Percentiles rank a stretch among this genome's conserved stretches.
Evolutionary conservation across 768 basidiomycete genomes (phyloP).

Genomic region (Leucosporidium creatinivorum): DNA sequence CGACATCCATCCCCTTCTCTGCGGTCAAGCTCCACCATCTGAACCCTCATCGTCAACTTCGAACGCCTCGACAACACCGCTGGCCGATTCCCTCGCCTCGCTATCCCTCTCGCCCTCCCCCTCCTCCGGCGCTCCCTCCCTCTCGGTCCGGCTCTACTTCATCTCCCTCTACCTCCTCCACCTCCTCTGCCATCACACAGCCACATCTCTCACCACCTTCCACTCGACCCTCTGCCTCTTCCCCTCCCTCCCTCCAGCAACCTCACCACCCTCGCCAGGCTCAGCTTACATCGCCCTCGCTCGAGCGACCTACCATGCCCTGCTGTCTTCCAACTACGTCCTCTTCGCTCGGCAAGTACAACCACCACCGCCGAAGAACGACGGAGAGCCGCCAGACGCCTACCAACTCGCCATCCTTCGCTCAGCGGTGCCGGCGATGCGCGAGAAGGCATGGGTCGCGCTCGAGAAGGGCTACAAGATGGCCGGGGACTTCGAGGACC

Average conservation of each 20-base stretch:
- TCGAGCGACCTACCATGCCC: background rate
- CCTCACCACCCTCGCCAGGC: background rate
- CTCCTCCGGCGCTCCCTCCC: background rate
- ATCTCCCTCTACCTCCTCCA: slow-evolving; percentile 5
- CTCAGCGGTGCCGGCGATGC: background rate
- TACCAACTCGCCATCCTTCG: background rate
- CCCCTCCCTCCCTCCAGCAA: background rate
- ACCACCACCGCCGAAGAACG: background rate
- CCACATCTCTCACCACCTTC: slow-evolving; percentile 1
- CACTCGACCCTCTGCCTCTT: background rate
- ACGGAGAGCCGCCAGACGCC: background rate
- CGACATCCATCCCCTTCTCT: slow-evolving; percentile 9
- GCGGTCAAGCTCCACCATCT: background rate
- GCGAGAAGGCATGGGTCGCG: background rate
- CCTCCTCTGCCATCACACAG: background rate
- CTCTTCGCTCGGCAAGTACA: background rate
- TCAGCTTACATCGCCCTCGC: background rate
- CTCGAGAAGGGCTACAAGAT: slow-evolving; percentile 1
- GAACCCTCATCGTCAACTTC: background rate
- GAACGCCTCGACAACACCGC: background rate
- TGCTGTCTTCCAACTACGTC: background rate
- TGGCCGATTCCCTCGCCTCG: background rate
- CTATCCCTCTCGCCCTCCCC: background rate
- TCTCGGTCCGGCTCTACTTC: background rate
- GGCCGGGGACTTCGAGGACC: background rate